These are phyloP conservation scores for Coccomyxa subellipsoidea DNA, from an alignment of 163 green algal genomes.

Conservation along the genomic window DNA sequence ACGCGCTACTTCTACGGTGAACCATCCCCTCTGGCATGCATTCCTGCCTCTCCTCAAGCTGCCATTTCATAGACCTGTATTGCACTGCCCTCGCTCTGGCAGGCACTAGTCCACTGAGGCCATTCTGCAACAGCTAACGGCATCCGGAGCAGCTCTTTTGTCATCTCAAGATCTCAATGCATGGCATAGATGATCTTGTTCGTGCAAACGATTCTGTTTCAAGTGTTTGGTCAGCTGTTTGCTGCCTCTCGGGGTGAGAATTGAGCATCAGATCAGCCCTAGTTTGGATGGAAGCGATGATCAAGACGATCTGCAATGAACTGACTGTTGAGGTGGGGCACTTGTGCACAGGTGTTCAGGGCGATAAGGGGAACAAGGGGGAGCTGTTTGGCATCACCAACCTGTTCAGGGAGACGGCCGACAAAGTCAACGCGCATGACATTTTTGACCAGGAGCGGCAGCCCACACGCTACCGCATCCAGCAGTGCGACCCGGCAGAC, in stretches of 20 bases:
- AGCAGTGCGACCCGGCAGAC: constrained; percentile 5
- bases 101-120: not conserved
- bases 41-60: not conserved
- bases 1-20: constrained; percentile 41
- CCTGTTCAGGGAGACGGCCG: constrained; percentile 39
- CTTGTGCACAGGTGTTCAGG: constrained; percentile 15
- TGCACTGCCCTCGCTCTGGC: not conserved
- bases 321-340: too few species aligned
- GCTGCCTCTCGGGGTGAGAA: too few species aligned
- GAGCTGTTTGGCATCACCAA: constrained; percentile 50
- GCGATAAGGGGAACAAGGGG: not conserved
- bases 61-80: not conserved
- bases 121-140: too few species aligned
- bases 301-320: too few species aligned
- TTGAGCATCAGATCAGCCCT: too few species aligned
- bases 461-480: constrained; percentile 13
- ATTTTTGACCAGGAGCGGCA: constrained; percentile 21
- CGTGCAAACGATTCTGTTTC: too few species aligned
- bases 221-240: too few species aligned
- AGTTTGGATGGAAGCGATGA: too few species aligned
- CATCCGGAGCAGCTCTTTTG: too few species aligned
- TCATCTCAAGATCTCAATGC: too few species aligned
- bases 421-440: constrained; percentile 31
- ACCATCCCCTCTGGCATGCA: not conserved
- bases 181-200: too few species aligned